phyloP scores from a whole-genome alignment of 2,329 filamentous ascomycete genomes.

The Kalaharituber pfeilii region DNA sequence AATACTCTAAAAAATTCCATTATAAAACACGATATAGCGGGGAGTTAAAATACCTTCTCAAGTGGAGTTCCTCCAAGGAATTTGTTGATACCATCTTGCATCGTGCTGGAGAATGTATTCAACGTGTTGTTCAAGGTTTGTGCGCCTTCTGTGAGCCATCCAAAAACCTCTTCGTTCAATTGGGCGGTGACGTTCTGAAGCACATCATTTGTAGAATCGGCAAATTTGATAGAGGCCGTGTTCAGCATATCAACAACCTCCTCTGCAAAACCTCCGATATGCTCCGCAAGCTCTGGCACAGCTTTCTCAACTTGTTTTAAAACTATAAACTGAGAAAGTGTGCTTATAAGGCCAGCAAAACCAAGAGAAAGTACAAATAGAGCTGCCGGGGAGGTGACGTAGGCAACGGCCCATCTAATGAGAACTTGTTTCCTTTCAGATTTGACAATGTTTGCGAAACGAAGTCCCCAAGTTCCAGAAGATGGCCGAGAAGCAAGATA shows the following conservation, averaged over 20 bases:
- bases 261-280: slow-evolving; percentile 65
- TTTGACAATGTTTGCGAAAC: slow-evolving; percentile 47
- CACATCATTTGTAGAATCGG: slow-evolving; percentile 54
- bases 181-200: slow-evolving; percentile 47
- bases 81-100: slow-evolving; percentile 52
- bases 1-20: background rate
- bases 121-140: slow-evolving; percentile 69
- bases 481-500: slow-evolving; percentile 73
- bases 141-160: slow-evolving; percentile 74
- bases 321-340: slow-evolving; percentile 67
- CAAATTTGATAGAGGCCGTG: slow-evolving; percentile 59
- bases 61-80: slow-evolving; percentile 58
- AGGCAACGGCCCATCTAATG: slow-evolving; percentile 67
- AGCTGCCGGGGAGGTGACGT: slow-evolving; percentile 67
- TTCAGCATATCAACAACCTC: slow-evolving; percentile 57
- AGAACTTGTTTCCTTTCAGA: slow-evolving; percentile 50
- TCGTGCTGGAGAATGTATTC: slow-evolving; percentile 61
- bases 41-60: slow-evolving; percentile 8
- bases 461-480: slow-evolving; percentile 55
- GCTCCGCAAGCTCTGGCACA: slow-evolving; percentile 52
- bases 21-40: background rate
- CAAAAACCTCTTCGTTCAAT: slow-evolving; percentile 71
- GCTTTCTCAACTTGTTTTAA: slow-evolving; percentile 55
- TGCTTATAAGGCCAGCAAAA: slow-evolving; percentile 63
- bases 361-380: slow-evolving; percentile 76